A percentile compares a stretch with the other conserved stretches of the same genome.
phyloP scores from a whole-genome alignment of 805 yeast species.

The Yamadazyma insecticola region DNA sequence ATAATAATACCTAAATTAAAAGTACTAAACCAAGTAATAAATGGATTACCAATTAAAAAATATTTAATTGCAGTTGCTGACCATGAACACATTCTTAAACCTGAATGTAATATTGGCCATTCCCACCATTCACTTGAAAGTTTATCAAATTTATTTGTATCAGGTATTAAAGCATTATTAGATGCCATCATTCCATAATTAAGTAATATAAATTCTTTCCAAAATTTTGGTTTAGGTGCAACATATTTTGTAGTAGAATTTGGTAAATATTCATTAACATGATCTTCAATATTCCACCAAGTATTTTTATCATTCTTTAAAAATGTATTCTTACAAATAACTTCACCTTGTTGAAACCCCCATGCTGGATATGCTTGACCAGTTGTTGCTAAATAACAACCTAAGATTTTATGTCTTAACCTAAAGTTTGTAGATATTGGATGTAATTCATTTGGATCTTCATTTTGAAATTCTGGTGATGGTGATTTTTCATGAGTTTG shows the following conservation, averaged over 20 bases:
- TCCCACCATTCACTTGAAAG: conserved; percentile 78
- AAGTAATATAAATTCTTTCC: conserved; percentile 70
- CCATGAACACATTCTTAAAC: conserved; percentile 78
- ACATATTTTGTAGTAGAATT: conserved; percentile 26
- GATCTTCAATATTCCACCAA: conserved; percentile 81
- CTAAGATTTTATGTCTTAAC: conserved; percentile 55
- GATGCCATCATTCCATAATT: conserved; percentile 88
- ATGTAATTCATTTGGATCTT: conserved; percentile 51
- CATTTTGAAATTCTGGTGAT: conserved; percentile 38
- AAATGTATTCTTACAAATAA: conserved; percentile 57
- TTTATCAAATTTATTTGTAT: conserved; percentile 66
- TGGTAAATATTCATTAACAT: conserved; percentile 46
- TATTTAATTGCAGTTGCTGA: conserved; percentile 53
- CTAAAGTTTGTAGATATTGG: conserved; percentile 76
- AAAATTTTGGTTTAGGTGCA: conserved; percentile 45
- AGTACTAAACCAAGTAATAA: conserved; percentile 59
- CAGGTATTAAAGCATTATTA: conserved; percentile 78
- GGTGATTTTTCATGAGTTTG: conserved; percentile 52
- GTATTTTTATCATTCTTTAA: conserved; percentile 55
- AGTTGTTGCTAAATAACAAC: conserved; percentile 75
- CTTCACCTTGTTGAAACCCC: conserved; percentile 85
- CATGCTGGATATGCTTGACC: conserved; percentile 68
- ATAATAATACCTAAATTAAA: conserved; percentile 17
- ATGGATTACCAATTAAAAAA: conserved; percentile 72
- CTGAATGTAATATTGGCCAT: conserved; percentile 79